phyloP scores from a whole-genome alignment of 208 protist species.

The Leishmania aethiopica region DNA sequence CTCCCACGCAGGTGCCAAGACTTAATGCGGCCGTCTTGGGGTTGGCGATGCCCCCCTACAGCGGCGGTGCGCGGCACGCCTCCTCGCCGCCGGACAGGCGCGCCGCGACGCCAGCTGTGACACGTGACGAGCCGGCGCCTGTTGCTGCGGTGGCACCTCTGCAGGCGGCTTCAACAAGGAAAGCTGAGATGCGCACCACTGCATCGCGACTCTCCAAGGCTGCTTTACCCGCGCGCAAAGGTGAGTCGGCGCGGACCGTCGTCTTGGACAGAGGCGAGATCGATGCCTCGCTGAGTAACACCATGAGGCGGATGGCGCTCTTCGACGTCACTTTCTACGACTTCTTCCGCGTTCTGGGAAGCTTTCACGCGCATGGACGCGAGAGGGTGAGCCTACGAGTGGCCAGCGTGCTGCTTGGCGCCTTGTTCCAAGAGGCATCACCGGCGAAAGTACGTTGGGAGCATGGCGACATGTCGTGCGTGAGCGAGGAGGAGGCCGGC shows the following conservation, averaged over 20 bases:
- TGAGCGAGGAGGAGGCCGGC: background rate
- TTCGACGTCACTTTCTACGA: slow-evolving; percentile 23
- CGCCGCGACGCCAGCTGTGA: background rate
- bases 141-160: background rate
- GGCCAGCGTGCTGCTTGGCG: slow-evolving; percentile 9
- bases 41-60: background rate
- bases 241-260: background rate
- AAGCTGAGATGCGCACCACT: background rate
- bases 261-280: background rate
- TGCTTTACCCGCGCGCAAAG: background rate
- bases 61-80: background rate
- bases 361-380: background rate
- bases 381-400: slow-evolving; percentile 9
- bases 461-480: background rate
- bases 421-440: slow-evolving; percentile 1
- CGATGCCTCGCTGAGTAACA: background rate
- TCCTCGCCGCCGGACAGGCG: background rate
- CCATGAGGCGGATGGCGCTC: slow-evolving; percentile 1
- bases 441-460: background rate
- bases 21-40: background rate
- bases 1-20: background rate
- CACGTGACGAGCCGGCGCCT: no score
- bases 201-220: background rate
- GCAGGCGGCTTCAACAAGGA: background rate
- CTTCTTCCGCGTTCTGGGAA: slow-evolving; percentile 33